A percentile compares a stretch with the other conserved stretches of the same genome.
These are phyloP conservation scores for Collybiopsis confluens DNA, from an alignment of 768 basidiomycete species.

Conservation along the genomic window DNA sequence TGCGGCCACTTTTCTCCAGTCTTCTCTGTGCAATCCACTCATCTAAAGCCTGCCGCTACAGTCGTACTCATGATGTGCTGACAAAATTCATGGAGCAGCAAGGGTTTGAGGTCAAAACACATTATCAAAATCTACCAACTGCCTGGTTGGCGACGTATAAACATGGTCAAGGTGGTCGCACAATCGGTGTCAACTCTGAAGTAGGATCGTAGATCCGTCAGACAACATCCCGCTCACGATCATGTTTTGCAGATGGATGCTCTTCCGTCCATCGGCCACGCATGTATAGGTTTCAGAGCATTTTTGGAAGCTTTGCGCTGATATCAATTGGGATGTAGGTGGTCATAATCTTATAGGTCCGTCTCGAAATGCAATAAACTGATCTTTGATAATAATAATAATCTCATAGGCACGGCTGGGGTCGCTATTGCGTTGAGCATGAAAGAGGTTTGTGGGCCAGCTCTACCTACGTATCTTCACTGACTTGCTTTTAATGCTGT, in stretches of 20 bases:
- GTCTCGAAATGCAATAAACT: too few relatives aligned
- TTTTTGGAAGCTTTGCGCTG: slow-evolving; percentile 53
- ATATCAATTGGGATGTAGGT: too few relatives aligned
- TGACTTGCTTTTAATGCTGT: too few relatives aligned
- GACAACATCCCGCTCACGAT: too few relatives aligned
- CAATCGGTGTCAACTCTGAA: slow-evolving; percentile 79
- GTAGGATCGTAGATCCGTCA: too few relatives aligned
- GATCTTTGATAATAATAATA: too few relatives aligned
- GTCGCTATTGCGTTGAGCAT: slow-evolving; percentile 69
- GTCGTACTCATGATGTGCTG: slow-evolving; percentile 68
- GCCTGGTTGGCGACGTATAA: slow-evolving; percentile 72
- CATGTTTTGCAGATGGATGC: slow-evolving; percentile 54
- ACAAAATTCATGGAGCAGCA: slow-evolving; percentile 63
- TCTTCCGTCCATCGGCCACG: slow-evolving; percentile 25
- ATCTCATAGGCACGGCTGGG: too few relatives aligned
- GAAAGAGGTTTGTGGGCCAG: too few relatives aligned
- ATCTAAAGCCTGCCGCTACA: slow-evolving; percentile 18
- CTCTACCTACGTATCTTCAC: too few relatives aligned
- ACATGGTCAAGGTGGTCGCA: slow-evolving; percentile 62
- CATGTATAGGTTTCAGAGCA: slow-evolving; percentile 28
- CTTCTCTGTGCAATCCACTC: background rate
- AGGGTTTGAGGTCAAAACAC: slow-evolving; percentile 59
- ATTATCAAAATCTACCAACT: slow-evolving; percentile 63
- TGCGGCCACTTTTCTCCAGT: slow-evolving; percentile 17
- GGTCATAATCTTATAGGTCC: slow-evolving; percentile 85